phyloP scores from a whole-genome alignment of 2,329 filamentous ascomycete genomes.

The Gaeumannomyces tritici region DNA sequence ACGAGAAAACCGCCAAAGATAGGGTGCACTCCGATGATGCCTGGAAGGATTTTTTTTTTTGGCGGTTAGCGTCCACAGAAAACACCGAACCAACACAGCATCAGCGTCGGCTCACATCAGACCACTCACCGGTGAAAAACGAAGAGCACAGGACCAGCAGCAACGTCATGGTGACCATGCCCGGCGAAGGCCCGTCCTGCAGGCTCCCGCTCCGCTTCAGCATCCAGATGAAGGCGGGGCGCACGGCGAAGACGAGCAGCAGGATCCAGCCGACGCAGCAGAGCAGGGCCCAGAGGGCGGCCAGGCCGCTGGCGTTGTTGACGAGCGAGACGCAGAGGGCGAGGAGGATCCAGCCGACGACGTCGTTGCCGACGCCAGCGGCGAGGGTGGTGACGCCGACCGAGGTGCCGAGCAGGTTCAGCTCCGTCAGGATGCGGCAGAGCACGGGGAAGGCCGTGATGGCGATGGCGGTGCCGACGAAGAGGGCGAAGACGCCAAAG shows the following conservation, averaged over 20 bases:
- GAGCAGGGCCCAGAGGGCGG: constrained; percentile 77
- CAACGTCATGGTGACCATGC: constrained; percentile 73
- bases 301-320: constrained; percentile 74
- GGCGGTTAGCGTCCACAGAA: neutral
- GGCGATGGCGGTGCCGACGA: constrained; percentile 86
- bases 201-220: constrained; percentile 66
- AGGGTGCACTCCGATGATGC: constrained; percentile 83
- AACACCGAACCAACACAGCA: neutral
- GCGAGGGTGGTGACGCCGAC: constrained; percentile 85
- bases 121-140: constrained; percentile 59
- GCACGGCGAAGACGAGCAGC: constrained; percentile 63
- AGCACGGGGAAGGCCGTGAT: constrained; percentile 90
- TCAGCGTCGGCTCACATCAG: neutral
- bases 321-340: constrained; percentile 89
- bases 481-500: constrained; percentile 52
- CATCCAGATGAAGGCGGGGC: constrained; percentile 65
- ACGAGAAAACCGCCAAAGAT: constrained; percentile 92
- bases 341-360: constrained; percentile 82
- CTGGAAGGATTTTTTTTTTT: constrained; percentile 12
- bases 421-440: constrained; percentile 84
- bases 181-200: constrained; percentile 80
- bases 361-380: constrained; percentile 88
- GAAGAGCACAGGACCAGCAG: constrained; percentile 69
- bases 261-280: constrained; percentile 65
- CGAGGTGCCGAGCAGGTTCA: constrained; percentile 73